Conservation (phyloP, 2,329 filamentous ascomycete species). For the Beauveria australis region DNA sequence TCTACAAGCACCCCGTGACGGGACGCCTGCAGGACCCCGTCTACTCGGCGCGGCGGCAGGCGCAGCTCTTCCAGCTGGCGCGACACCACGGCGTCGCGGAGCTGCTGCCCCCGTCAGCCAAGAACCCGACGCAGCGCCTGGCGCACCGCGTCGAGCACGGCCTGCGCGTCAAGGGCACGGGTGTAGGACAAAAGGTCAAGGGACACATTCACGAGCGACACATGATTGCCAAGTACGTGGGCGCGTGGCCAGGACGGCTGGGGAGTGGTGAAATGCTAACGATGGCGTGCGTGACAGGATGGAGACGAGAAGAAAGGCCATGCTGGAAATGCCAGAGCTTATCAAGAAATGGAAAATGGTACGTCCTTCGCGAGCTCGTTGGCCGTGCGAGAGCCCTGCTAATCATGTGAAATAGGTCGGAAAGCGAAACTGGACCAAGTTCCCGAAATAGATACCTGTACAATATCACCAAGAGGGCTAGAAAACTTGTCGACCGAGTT, state of each 20-base stretch:
- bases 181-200: conserved; percentile 88
- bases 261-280: conserved; percentile 21
- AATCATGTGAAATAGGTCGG: conserved; percentile 37
- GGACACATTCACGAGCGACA: conserved; percentile 88
- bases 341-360: conserved; percentile 92
- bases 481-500: neutral
- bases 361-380: conserved; percentile 25
- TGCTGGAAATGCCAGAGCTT: conserved; percentile 89
- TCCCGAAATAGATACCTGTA: conserved; percentile 39
- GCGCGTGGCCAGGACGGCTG: too few species aligned
- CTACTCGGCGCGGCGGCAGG: conserved; percentile 79
- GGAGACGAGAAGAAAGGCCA: conserved; percentile 82
- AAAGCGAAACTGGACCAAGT: conserved; percentile 48
- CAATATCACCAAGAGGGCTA: neutral
- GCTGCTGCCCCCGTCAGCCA: conserved; percentile 66
- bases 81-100: conserved; percentile 70
- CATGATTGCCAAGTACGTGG: conserved; percentile 61
- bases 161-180: conserved; percentile 81
- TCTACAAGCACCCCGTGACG: conserved; percentile 68
- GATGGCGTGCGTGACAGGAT: conserved; percentile 42
- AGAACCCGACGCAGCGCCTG: conserved; percentile 65
- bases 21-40: conserved; percentile 77
- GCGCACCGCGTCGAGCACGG: conserved; percentile 69
- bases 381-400: conserved; percentile 19
- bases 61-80: conserved; percentile 83